A percentile compares a stretch with the other conserved stretches of the same genome.
Conservation (phyloP, 2,329 filamentous ascomycete species). For the Trichoderma gracile region DNA sequence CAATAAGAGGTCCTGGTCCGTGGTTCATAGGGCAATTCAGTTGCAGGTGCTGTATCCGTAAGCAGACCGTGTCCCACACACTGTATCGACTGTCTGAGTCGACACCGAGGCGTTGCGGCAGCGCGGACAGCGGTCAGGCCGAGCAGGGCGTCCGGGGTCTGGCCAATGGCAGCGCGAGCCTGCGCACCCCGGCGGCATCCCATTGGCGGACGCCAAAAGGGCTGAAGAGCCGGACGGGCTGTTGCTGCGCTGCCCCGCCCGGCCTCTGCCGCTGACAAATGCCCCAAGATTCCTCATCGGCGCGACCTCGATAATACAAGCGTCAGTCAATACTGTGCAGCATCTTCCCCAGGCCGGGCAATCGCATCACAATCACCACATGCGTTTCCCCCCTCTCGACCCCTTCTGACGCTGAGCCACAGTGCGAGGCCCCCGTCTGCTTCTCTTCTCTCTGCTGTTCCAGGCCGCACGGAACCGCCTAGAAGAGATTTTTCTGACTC, state of each 20-base stretch:
- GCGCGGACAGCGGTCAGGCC: slow-evolving; percentile 21
- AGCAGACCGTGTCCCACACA: neutral
- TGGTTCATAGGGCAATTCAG: too few relatives aligned
- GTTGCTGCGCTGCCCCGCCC: slow-evolving; percentile 19
- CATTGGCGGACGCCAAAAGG: slow-evolving; percentile 17
- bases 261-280: slow-evolving; percentile 24
- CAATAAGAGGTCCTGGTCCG: too few relatives aligned
- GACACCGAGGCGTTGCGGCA: slow-evolving; percentile 18
- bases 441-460: neutral
- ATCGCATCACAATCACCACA: slow-evolving; percentile 8
- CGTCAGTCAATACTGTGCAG: neutral
- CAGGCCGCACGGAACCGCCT: slow-evolving; percentile 31
- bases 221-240: slow-evolving; percentile 17
- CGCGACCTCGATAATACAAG: neutral
- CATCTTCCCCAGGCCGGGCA: neutral
- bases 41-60: neutral
- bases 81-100: neutral
- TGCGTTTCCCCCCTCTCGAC: neutral
- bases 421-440: neutral
- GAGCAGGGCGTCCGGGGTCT: slow-evolving; percentile 1
- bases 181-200: slow-evolving; percentile 3
- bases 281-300: slow-evolving; percentile 25
- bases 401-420: neutral
- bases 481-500: slow-evolving; percentile 39
- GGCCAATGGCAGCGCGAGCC: neutral